These are phyloP conservation scores for Mucor piriformis DNA, from an alignment of 371 early-diverging fungal genomes.

Conservation along the genomic window DNA sequence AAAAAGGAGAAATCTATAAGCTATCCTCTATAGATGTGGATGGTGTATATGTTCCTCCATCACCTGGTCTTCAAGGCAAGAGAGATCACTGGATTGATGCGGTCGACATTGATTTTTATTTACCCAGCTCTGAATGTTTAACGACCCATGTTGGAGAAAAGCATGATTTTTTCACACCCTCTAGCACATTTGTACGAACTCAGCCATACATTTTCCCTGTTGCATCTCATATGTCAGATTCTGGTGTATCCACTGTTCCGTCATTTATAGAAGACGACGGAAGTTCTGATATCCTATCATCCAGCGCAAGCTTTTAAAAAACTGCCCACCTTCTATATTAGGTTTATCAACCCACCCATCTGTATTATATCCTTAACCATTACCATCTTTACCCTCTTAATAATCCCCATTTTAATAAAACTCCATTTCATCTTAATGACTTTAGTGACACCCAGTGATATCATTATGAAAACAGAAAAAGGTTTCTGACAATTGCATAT, in stretches of 20 bases:
- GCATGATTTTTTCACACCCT: constrained; percentile 43
- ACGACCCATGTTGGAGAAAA: constrained; percentile 30
- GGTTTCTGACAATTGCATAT: no score
- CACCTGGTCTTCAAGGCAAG: constrained; percentile 33
- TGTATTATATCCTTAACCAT: not conserved
- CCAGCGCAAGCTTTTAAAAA: constrained; percentile 8
- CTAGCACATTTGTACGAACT: constrained; percentile 18
- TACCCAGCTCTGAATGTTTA: constrained; percentile 40
- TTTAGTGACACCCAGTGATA: not conserved
- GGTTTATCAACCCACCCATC: not conserved
- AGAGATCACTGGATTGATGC: constrained; percentile 38
- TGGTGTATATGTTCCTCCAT: constrained; percentile 43
- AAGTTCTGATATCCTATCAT: constrained; percentile 1
- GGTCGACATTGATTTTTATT: constrained; percentile 31
- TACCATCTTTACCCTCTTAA: not conserved
- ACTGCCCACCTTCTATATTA: not conserved
- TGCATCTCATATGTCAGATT: constrained; percentile 13
- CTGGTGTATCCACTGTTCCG: constrained; percentile 19
- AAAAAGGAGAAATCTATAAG: constrained; percentile 34
- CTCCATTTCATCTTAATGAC: not conserved
- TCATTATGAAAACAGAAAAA: not conserved
- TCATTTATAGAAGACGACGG: constrained; percentile 15
- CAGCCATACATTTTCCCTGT: constrained; percentile 24
- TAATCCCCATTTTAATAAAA: not conserved
- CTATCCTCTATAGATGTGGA: constrained; percentile 37